Base-by-base conservation (phyloP, 2,329 filamentous ascomycete genomes). In the Aspergillus novofumigatus region DNA sequence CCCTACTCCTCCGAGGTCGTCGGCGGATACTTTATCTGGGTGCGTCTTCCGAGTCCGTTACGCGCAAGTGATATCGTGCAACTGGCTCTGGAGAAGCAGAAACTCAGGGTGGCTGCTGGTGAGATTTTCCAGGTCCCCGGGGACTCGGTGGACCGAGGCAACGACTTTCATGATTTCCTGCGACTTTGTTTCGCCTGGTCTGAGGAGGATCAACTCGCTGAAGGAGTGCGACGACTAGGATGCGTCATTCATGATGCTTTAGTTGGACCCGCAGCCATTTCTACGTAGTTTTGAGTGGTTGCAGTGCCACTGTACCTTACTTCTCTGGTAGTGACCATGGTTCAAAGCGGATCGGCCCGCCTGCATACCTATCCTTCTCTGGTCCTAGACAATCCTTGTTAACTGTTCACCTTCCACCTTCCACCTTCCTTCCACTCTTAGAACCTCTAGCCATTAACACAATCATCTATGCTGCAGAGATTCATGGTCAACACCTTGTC, bases 1-100 rank as follows among this genome's bases (percentile, higher is more conserved):
- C 58, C 61, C 35, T 52, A 62, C n/a, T 28, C 53, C 8, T 53
- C 61, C 35, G 70, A 77, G 3, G 72, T 87, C 3, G 88, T 87
- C 29, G 92, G 92, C 0, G 92, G 92, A 0, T 96, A 93, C 70
- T 96, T 96, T 71, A 78, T 96, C 50, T 96, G 91, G 91, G 73
- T 95, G 26, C 80, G 79, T 1, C 72, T 96, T 4, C 86, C 87
- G 0, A 60, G 71, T 60, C 55, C 69, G 48, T 75, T 88, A 54
- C 77, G 80, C 8, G 85, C 81, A 38, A 75, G 75, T 32, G 78
- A 81, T 7, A 77, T 91, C 32, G 83, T 83, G 6, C 74, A 80
- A 63, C 77, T 78, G 42, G 87, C 87, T 17, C 76, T 81, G 66
- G 74, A 78, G 23, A 83, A 87, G 54, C 87, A 89, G 71, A 84